phyloP scores from a whole-genome alignment of 1,139 yeast genomes.

The Candida sojae region DNA sequence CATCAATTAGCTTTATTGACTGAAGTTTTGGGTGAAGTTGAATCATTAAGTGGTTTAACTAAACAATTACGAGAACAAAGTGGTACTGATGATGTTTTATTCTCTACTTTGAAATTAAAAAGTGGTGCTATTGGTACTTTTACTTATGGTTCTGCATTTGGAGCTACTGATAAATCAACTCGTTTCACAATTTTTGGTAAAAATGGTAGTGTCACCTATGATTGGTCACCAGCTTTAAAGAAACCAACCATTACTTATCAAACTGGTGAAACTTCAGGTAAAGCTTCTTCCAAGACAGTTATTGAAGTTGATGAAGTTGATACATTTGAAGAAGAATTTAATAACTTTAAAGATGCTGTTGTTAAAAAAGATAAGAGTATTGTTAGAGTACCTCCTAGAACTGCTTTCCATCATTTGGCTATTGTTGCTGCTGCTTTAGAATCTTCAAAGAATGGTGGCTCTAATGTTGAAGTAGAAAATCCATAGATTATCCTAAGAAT shows the following conservation, averaged over 20 bases:
- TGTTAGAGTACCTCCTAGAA: slow-evolving; percentile 63
- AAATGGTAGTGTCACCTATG: slow-evolving; percentile 70
- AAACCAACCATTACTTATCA: slow-evolving; percentile 52
- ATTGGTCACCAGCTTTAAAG: slow-evolving; percentile 54
- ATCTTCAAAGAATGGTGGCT: slow-evolving; percentile 64
- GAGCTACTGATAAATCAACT: slow-evolving; percentile 72
- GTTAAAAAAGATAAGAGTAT: slow-evolving; percentile 59
- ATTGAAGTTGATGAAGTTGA: slow-evolving; percentile 61
- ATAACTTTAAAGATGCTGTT: slow-evolving; percentile 73
- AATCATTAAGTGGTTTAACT: slow-evolving; percentile 69
- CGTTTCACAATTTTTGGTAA: slow-evolving; percentile 73
- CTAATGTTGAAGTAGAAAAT: slow-evolving; percentile 50
- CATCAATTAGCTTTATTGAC: slow-evolving; percentile 89
- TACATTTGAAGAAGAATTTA: slow-evolving; percentile 60
- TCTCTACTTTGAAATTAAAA: slow-evolving; percentile 63
- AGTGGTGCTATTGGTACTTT: slow-evolving; percentile 80
- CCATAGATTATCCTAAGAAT: slow-evolving; percentile 12
- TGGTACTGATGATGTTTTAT: slow-evolving; percentile 80
- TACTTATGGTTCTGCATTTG: slow-evolving; percentile 89
- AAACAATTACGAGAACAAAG: slow-evolving; percentile 72
- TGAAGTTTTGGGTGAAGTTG: slow-evolving; percentile 75
- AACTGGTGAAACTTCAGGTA: slow-evolving; percentile 43
- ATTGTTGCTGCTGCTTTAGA: slow-evolving; percentile 81
- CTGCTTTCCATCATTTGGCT: slow-evolving; percentile 90
- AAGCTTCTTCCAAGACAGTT: slow-evolving; percentile 45